A percentile compares a stretch with the other conserved stretches of the same genome.
Conservation (phyloP, 208 protist species). For the Acanthamoeba triangularis region DNA sequence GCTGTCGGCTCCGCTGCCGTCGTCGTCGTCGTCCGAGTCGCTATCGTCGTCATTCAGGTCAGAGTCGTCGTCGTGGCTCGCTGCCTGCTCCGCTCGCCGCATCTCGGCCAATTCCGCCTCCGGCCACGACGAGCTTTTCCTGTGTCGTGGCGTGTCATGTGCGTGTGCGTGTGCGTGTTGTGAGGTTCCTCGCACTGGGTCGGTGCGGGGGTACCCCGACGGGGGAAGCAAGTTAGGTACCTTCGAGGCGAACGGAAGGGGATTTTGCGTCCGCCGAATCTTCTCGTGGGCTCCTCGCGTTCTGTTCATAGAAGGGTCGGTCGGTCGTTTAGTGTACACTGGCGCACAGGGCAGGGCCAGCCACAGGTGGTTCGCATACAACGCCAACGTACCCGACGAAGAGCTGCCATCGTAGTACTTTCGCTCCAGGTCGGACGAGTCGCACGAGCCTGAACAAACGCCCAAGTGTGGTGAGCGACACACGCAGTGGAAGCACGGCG, state of each 20-base stretch:
- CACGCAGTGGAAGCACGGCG: too few species aligned
- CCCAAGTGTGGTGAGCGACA: too few species aligned
- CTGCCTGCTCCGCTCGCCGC: background rate
- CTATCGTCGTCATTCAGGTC: background rate
- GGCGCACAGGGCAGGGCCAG: too few species aligned
- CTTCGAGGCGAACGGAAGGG: background rate
- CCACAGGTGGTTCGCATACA: background rate
- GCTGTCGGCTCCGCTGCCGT: background rate
- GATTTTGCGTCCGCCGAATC: slow-evolving; percentile 26
- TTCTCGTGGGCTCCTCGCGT: background rate
- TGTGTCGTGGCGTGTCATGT: background rate
- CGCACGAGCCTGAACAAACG: background rate
- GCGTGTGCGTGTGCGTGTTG: background rate
- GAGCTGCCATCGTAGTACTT: slow-evolving; percentile 21
- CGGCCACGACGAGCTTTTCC: slow-evolving; percentile 47
- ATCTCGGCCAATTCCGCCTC: slow-evolving; percentile 11
- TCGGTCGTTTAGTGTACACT: too few species aligned
- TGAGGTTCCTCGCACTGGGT: background rate
- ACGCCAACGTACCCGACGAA: background rate
- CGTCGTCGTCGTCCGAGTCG: background rate
- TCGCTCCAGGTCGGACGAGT: background rate
- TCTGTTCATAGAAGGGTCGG: too few species aligned
- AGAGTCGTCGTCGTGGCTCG: background rate
- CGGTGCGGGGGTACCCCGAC: background rate
- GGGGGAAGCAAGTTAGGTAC: background rate